phyloP scores from a whole-genome alignment of 805 yeast genomes.

The Cyberlindnera suaveolens region DNA sequence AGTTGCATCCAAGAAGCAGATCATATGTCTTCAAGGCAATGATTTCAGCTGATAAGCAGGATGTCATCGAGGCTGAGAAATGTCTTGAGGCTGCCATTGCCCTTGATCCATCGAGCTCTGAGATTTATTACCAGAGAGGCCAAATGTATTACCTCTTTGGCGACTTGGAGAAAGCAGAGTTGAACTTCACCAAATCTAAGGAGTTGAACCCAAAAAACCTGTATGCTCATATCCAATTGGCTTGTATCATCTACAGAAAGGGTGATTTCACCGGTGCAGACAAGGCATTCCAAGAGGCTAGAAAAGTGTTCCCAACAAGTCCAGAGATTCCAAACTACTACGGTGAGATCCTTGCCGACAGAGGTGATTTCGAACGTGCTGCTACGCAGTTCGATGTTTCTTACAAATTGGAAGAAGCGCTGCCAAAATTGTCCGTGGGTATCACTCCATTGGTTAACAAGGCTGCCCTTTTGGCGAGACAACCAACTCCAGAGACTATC shows the following conservation, averaged over 20 bases:
- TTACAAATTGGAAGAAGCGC: slow-evolving; percentile 68
- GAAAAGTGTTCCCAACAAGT: slow-evolving; percentile 70
- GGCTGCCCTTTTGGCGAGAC: slow-evolving; percentile 65
- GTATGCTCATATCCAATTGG: slow-evolving; percentile 85
- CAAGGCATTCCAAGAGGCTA: slow-evolving; percentile 61
- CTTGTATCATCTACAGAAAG: slow-evolving; percentile 83
- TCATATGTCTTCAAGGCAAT: slow-evolving; percentile 78
- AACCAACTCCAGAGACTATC: slow-evolving; percentile 36
- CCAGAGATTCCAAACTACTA: slow-evolving; percentile 93
- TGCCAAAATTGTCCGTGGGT: slow-evolving; percentile 70
- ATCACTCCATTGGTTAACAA: slow-evolving; percentile 86
- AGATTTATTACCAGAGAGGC: slow-evolving; percentile 89
- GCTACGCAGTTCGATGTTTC: slow-evolving; percentile 81
- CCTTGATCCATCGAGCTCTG: slow-evolving; percentile 66
- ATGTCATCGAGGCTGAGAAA: slow-evolving; percentile 57
- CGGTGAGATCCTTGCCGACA: slow-evolving; percentile 89
- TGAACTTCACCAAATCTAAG: slow-evolving; percentile 70
- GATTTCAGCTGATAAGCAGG: slow-evolving; percentile 75
- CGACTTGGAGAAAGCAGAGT: slow-evolving; percentile 65
- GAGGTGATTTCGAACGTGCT: slow-evolving; percentile 67
- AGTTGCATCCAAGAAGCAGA: slow-evolving; percentile 69
- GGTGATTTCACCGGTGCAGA: slow-evolving; percentile 54
- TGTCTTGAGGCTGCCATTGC: slow-evolving; percentile 70
- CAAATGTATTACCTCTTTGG: slow-evolving; percentile 82
- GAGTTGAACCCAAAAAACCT: slow-evolving; percentile 69